Conservation (phyloP, 129 eudicot genomes). For the Silybum marianum region DNA sequence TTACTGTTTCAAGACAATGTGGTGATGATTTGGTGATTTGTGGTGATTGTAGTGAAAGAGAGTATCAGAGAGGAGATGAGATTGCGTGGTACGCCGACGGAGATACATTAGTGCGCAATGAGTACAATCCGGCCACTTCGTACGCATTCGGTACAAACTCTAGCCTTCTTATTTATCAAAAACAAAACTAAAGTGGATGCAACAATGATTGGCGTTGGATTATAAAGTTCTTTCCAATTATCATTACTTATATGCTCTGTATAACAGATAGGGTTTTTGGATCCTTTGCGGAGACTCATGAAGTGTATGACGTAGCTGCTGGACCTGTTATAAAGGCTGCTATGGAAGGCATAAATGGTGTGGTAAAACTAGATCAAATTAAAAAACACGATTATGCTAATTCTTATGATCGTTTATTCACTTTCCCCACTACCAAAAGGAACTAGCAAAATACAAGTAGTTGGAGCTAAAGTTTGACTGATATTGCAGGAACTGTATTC, state of each 20-base stretch:
- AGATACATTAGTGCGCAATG: slow-evolving; percentile 80
- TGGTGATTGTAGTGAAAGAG: slow-evolving; percentile 69
- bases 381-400: neutral
- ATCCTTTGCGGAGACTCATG: slow-evolving; percentile 70
- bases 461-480: slow-evolving; percentile 24
- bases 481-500: slow-evolving; percentile 86
- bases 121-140: slow-evolving; percentile 81
- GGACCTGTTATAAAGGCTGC: slow-evolving; percentile 95
- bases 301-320: slow-evolving; percentile 95
- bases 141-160: slow-evolving; percentile 79
- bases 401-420: neutral
- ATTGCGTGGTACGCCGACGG: slow-evolving; percentile 93
- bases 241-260: neutral
- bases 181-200: slow-evolving; percentile 8
- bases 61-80: slow-evolving; percentile 88
- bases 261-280: slow-evolving; percentile 88
- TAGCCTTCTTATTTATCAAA: neutral
- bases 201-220: neutral
- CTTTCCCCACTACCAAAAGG: neutral
- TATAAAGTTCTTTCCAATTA: slow-evolving; percentile 1
- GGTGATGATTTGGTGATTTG: slow-evolving; percentile 26
- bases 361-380: slow-evolving; percentile 28
- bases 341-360: slow-evolving; percentile 98
- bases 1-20: slow-evolving; percentile 32
- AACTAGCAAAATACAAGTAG: neutral